Base-by-base conservation (phyloP, 148 eudicot genomes). In the Persicaria tinctoria region DNA sequence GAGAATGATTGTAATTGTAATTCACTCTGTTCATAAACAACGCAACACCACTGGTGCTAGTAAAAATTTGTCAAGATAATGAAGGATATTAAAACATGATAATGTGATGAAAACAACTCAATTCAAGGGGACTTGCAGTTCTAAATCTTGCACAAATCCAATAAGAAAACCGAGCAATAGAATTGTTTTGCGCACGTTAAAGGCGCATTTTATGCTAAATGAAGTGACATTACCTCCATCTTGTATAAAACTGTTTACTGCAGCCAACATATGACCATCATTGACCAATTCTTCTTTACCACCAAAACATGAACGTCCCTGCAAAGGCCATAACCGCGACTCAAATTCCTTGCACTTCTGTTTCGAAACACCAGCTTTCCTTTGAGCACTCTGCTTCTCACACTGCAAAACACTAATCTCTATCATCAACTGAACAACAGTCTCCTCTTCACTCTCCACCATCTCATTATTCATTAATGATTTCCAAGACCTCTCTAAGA, bases 381-480 rank as follows among this genome's bases (percentile, higher is more conserved):
- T 78, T 75, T 88, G 75, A 49, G 85, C 88, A 47, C 50, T 47
- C 17, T 47, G 77, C 81, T 85, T 91, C 80, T 88, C 90, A 78
- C 82, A 86, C 55, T 83, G 82, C 88, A 85, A 82, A 75, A 82
- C 89, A 38, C 74, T 81, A 78, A 85, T 88, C 80, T 82, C 91
- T 68, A 80, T 77, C 87, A 86, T 84, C 86, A 89, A 78, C 51
- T 85, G 78, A 46, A 53, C 56, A 53, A 53, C 56, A 53, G 56
- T 53, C 56, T 53, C 56, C 56, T 53, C 56, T 53, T 53, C 14
- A 14, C 8, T 8, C 14, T 14, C 14, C 8, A 8, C 56, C 56
- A 8, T 8, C 56, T 14, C 56, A 53, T 8, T 53, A 8, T 53
- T 8, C 23, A 23, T 23, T 23, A 23, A 23, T 23, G 23, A 23